phyloP scores from a whole-genome alignment of 164 flowering plant species.

The Magnolia sinica region DNA sequence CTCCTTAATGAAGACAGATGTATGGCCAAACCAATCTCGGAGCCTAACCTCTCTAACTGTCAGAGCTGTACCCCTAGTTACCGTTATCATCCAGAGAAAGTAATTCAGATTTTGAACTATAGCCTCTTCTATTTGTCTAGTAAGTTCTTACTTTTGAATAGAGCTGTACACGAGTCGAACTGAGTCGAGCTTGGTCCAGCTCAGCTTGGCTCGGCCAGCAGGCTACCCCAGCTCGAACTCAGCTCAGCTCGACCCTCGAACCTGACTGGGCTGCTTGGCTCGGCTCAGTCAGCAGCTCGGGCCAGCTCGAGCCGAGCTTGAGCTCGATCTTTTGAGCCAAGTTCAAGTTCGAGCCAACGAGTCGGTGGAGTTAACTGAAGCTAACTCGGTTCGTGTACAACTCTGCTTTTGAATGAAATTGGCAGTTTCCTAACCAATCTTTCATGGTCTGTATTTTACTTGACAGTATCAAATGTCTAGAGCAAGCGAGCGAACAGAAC shows the following conservation, averaged over 20 bases:
- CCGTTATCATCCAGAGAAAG: slow-evolving; percentile 87
- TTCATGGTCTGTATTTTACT: background rate
- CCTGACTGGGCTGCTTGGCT: too few relatives aligned
- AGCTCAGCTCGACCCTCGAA: too few relatives aligned
- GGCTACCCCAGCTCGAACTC: too few relatives aligned
- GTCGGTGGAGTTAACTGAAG: too few relatives aligned
- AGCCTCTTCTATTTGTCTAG: background rate
- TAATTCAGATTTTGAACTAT: slow-evolving; percentile 21
- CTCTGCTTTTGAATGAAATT: background rate
- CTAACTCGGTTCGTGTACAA: too few relatives aligned
- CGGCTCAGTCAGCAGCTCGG: too few relatives aligned
- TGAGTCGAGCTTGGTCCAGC: too few relatives aligned
- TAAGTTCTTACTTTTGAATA: background rate
- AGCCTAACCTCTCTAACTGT: slow-evolving; percentile 93
- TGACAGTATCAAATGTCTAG: slow-evolving; percentile 78
- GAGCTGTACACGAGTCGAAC: too few relatives aligned
- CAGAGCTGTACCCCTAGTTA: slow-evolving; percentile 96
- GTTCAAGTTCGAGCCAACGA: too few relatives aligned
- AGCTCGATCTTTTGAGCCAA: too few relatives aligned
- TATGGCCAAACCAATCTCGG: slow-evolving; percentile 73
- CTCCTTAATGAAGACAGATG: slow-evolving; percentile 66
- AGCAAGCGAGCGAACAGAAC: slow-evolving; percentile 81
- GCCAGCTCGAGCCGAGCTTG: too few relatives aligned
- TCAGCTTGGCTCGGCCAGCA: too few relatives aligned
- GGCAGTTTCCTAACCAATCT: background rate